phyloP scores from a whole-genome alignment of 2,329 filamentous ascomycete species.

The Nigrospora sphaerica region DNA sequence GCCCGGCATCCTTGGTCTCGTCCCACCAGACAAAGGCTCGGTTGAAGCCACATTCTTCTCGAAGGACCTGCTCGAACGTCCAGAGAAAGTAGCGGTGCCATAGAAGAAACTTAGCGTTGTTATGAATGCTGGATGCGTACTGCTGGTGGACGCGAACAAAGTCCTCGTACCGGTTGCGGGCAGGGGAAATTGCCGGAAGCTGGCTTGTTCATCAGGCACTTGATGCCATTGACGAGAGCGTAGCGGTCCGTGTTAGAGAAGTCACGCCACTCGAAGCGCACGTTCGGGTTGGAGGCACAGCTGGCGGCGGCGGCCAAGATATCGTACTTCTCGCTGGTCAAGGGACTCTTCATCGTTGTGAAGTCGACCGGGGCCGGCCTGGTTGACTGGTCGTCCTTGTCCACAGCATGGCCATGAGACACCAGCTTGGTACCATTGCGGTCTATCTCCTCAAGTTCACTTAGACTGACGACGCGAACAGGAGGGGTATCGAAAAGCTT shows the following conservation, averaged over 20 bases:
- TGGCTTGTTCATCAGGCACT: conserved; percentile 19
- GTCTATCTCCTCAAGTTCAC: too few relatives aligned
- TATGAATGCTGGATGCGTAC: conserved; percentile 23
- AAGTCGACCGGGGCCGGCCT: too few relatives aligned
- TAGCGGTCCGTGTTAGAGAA: conserved; percentile 19
- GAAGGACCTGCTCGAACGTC: conserved; percentile 12
- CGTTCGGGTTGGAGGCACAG: conserved; percentile 14
- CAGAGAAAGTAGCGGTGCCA: conserved; percentile 19
- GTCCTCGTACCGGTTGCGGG: conserved; percentile 24
- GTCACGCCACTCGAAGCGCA: too few relatives aligned
- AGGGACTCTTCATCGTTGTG: too few relatives aligned
- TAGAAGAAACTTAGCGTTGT: conserved; percentile 21
- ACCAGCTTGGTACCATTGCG: too few relatives aligned
- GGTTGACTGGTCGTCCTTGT: too few relatives aligned
- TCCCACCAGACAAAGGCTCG: conserved; percentile 24
- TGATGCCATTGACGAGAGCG: conserved; percentile 19
- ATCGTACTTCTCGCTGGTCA: neutral
- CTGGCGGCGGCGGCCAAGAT: neutral
- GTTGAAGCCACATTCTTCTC: conserved; percentile 24
- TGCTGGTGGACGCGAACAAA: too few relatives aligned
- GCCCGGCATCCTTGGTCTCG: conserved; percentile 25
- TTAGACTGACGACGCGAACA: too few relatives aligned
- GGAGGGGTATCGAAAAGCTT: too few relatives aligned
- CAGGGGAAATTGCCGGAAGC: conserved; percentile 15
- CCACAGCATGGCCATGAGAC: too few relatives aligned